Percentiles rank a stretch among this genome's conserved stretches.
phyloP scores from a whole-genome alignment of 1,284 basidiomycete species.

The Heliocybe sulcata region DNA sequence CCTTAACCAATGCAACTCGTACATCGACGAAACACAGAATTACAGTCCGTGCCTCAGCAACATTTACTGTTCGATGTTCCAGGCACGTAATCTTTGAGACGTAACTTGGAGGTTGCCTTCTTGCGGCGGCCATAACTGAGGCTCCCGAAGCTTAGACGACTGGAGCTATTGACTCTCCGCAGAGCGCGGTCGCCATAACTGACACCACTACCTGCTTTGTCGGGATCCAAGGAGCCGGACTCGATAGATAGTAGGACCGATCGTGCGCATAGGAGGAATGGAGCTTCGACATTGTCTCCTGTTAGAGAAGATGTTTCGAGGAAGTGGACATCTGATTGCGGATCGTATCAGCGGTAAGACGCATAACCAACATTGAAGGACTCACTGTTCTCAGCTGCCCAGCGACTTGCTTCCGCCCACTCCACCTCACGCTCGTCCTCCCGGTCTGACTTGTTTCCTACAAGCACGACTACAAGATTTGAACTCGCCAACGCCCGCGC shows the following conservation, averaged over 20 bases:
- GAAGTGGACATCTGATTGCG: conserved; percentile 73
- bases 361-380: not conserved
- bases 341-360: not conserved
- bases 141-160: conserved; percentile 75
- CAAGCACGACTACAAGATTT: conserved; percentile 84
- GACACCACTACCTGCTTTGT: conserved; percentile 89
- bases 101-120: conserved; percentile 50
- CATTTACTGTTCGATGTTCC: conserved; percentile 27
- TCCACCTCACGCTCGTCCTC: conserved; percentile 95
- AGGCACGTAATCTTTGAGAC: conserved; percentile 51
- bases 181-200: conserved; percentile 93
- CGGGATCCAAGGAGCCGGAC: conserved; percentile 86
- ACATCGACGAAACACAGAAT: not conserved
- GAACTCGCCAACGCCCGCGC: conserved; percentile 85
- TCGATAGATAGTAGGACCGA: conserved; percentile 93
- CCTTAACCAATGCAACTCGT: conserved; percentile 19
- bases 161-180: conserved; percentile 79
- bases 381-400: conserved; percentile 90
- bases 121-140: conserved; percentile 49
- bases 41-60: conserved; percentile 12
- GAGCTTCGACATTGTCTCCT: conserved; percentile 91
- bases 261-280: conserved; percentile 86
- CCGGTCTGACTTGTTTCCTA: conserved; percentile 93
- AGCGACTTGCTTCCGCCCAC: conserved; percentile 88
- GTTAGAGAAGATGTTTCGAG: conserved; percentile 89